These are phyloP conservation scores for Coniella vitis DNA, from an alignment of 2,329 filamentous ascomycete genomes.

Conservation along the genomic window DNA sequence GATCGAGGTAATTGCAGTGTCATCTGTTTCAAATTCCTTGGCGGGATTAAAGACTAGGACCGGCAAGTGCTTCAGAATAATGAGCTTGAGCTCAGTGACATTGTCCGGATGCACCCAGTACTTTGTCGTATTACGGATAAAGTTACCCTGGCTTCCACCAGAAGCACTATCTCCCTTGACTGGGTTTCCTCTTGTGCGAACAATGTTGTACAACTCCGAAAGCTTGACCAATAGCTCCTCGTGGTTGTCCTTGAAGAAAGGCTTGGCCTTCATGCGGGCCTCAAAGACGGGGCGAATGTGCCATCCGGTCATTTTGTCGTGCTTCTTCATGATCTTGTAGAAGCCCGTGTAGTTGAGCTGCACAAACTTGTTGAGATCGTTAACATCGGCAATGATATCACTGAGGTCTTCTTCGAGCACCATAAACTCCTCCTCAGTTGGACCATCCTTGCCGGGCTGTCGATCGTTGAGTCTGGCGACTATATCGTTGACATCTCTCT, in stretches of 20 bases:
- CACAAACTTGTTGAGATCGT: slow-evolving; percentile 96
- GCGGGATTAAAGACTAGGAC: slow-evolving; percentile 95
- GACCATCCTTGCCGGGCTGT: slow-evolving; percentile 49
- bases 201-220: slow-evolving; percentile 90
- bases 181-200: slow-evolving; percentile 86
- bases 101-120: slow-evolving; percentile 99
- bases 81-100: slow-evolving; percentile 94
- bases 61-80: slow-evolving; percentile 94
- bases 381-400: slow-evolving; percentile 97
- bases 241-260: slow-evolving; percentile 99
- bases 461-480: slow-evolving; percentile 65
- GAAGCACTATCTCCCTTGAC: slow-evolving; percentile 87
- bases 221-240: slow-evolving; percentile 92
- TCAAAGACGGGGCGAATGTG: slow-evolving; percentile 94
- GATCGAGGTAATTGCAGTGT: slow-evolving; percentile 94
- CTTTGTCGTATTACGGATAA: slow-evolving; percentile 94
- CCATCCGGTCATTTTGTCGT: slow-evolving; percentile 95
- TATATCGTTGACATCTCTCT: slow-evolving; percentile 85
- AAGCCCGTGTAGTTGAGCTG: slow-evolving; percentile 98
- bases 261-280: slow-evolving; percentile 85
- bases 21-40: slow-evolving; percentile 88
- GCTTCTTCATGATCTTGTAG: slow-evolving; percentile 99
- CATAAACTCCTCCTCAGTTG: slow-evolving; percentile 88
- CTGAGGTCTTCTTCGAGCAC: slow-evolving; percentile 89
- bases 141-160: slow-evolving; percentile 88